These are phyloP conservation scores for Dendrocalamus sinicus DNA, from an alignment of 176 grass and related monocot genomes.

Conservation along the genomic window DNA sequence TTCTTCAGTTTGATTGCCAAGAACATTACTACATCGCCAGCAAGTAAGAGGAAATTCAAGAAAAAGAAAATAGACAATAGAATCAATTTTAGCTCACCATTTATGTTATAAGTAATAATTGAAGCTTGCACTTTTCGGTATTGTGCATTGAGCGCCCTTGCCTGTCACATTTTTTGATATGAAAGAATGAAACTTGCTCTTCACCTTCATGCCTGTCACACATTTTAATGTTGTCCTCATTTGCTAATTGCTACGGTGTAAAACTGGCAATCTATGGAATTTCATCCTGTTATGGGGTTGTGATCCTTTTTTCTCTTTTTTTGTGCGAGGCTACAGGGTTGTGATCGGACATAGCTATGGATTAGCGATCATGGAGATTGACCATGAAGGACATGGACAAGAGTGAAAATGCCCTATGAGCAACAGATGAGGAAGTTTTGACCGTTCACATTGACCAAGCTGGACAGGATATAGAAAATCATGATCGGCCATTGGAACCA, in stretches of 20 bases:
- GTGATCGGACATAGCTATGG: conserved; percentile 27
- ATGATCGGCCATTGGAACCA: neutral
- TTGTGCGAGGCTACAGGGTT: neutral
- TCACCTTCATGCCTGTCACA: neutral
- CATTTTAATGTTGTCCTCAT: neutral
- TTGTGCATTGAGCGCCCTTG: neutral
- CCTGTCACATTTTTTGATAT: neutral
- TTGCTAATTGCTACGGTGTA: neutral
- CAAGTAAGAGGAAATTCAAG: neutral
- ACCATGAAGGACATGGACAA: neutral
- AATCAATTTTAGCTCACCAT: too few species aligned
- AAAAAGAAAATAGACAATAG: neutral
- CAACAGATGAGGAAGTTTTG: neutral
- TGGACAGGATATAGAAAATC: neutral
- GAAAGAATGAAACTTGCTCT: neutral
- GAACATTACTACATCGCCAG: neutral
- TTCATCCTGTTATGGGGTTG: neutral
- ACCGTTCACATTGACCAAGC: neutral
- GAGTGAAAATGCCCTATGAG: neutral
- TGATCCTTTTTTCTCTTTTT: neutral
- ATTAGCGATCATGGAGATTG: conserved; percentile 15
- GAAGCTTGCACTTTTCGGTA: neutral
- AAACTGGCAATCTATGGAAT: neutral
- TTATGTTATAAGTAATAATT: neutral
- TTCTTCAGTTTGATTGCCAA: neutral